A percentile compares a stretch with the other conserved stretches of the same genome.
These are phyloP conservation scores for Cercospora sesami DNA, from an alignment of 2,329 filamentous ascomycete genomes.

Conservation along the genomic window DNA sequence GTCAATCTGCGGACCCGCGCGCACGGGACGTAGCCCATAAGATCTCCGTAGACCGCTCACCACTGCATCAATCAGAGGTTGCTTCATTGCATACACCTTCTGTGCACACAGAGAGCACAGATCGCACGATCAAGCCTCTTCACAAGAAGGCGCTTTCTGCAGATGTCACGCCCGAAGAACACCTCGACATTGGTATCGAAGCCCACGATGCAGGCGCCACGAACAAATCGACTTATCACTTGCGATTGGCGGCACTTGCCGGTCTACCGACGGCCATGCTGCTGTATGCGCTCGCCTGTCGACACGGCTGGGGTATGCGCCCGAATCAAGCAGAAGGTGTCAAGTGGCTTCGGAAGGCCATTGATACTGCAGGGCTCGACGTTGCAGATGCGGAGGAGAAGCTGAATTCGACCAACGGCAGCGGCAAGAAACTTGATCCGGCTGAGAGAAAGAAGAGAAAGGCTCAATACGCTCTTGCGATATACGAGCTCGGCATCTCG, in stretches of 20 bases:
- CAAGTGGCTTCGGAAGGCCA: slow-evolving; percentile 86
- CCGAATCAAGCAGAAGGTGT: slow-evolving; percentile 88
- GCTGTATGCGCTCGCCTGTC: slow-evolving; percentile 88
- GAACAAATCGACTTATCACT: slow-evolving; percentile 93
- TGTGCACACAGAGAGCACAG: slow-evolving; percentile 40
- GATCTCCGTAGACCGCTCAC: slow-evolving; percentile 12
- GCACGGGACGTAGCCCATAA: slow-evolving; percentile 7
- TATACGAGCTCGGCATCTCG: slow-evolving; percentile 94
- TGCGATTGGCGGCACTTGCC: slow-evolving; percentile 81
- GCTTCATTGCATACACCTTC: slow-evolving; percentile 31
- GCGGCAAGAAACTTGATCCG: slow-evolving; percentile 24
- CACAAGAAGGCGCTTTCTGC: slow-evolving; percentile 57
- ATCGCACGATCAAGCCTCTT: slow-evolving; percentile 48
- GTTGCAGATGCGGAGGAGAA: slow-evolving; percentile 60
- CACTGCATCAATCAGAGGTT: slow-evolving; percentile 11
- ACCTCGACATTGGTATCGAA: slow-evolving; percentile 84
- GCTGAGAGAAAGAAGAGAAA: slow-evolving; percentile 77
- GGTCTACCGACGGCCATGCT: slow-evolving; percentile 93
- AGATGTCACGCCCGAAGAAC: slow-evolving; percentile 80
- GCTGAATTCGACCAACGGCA: slow-evolving; percentile 18
- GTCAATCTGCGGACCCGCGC: slow-evolving; percentile 37
- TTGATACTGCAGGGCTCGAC: slow-evolving; percentile 81
- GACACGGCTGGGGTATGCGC: slow-evolving; percentile 97
- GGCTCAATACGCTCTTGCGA: slow-evolving; percentile 90
- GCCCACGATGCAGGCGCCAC: slow-evolving; percentile 84